These are phyloP conservation scores for Aspergillus cristatus DNA, from an alignment of 495 filamentous ascomycete species.

Conservation along the genomic window DNA sequence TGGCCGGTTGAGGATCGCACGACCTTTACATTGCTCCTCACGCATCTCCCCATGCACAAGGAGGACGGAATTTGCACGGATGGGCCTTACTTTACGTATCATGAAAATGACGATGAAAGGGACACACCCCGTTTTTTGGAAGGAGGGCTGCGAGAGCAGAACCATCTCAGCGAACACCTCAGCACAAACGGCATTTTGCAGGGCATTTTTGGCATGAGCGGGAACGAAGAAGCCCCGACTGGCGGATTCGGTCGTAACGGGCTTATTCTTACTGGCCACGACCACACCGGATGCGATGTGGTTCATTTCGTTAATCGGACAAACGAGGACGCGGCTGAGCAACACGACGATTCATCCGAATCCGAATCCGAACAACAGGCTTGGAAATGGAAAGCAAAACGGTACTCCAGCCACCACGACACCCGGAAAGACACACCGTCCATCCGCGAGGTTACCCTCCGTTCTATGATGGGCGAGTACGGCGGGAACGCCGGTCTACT, in stretches of 20 bases:
- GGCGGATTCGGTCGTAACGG: conserved; percentile 56
- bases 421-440: conserved; percentile 15
- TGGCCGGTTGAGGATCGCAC: conserved; percentile 55
- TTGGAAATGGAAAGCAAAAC: conserved; percentile 28
- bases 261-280: conserved; percentile 82
- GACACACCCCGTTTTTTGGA: conserved; percentile 24
- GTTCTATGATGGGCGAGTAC: conserved; percentile 98
- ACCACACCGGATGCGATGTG: conserved; percentile 87
- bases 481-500: conserved; percentile 82
- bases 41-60: conserved; percentile 88
- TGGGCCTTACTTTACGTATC: conserved; percentile 67
- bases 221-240: conserved; percentile 38
- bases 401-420: conserved; percentile 10
- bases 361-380: conserved; percentile 7
- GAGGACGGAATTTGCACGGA: conserved; percentile 75
- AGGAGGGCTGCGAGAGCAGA: conserved; percentile 80
- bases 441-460: conserved; percentile 82
- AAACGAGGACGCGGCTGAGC: conserved; percentile 7
- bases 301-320: conserved; percentile 63
- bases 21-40: conserved; percentile 73
- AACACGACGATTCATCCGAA: too few relatives aligned
- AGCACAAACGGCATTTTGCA: conserved; percentile 58
- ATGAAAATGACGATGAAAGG: conserved; percentile 39
- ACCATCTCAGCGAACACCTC: conserved; percentile 65
- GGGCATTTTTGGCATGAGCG: conserved; percentile 69